phyloP scores from a whole-genome alignment of 2,329 filamentous ascomycete species.

The Tolypocladium ophioglossoides region DNA sequence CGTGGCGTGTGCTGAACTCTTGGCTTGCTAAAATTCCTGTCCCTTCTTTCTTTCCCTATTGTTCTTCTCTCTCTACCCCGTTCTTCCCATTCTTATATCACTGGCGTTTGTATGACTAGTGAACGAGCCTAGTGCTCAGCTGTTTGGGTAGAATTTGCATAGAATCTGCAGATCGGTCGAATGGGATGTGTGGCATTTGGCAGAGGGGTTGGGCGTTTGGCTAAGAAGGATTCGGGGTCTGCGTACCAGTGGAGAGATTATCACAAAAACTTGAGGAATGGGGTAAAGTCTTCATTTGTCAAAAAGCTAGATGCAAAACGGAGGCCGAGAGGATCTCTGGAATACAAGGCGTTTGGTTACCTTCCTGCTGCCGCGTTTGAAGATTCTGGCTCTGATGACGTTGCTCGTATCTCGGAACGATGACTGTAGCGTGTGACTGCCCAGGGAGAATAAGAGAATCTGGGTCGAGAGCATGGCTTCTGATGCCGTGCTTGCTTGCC shows the following conservation, averaged over 20 bases:
- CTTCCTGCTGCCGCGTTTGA: neutral
- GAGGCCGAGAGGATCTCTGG: neutral
- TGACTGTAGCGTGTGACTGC: neutral
- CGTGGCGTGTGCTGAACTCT: neutral
- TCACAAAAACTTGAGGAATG: neutral
- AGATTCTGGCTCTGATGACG: neutral
- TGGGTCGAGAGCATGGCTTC: neutral
- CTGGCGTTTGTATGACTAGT: neutral
- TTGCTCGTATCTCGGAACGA: neutral
- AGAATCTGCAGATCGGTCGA: neutral
- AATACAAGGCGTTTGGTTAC: neutral
- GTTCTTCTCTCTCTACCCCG: neutral
- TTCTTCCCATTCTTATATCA: neutral
- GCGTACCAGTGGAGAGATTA: neutral
- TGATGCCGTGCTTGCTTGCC: neutral
- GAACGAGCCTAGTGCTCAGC: neutral
- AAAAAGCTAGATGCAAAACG: neutral
- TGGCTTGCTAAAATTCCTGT: neutral
- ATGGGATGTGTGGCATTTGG: neutral
- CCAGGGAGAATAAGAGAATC: neutral
- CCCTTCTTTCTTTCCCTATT: neutral
- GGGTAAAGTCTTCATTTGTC: neutral
- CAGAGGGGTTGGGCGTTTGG: neutral
- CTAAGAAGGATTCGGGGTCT: neutral
- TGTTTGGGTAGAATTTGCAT: neutral